Conservation (phyloP, 345 rosid species). For the Abelmoschus esculentus region DNA sequence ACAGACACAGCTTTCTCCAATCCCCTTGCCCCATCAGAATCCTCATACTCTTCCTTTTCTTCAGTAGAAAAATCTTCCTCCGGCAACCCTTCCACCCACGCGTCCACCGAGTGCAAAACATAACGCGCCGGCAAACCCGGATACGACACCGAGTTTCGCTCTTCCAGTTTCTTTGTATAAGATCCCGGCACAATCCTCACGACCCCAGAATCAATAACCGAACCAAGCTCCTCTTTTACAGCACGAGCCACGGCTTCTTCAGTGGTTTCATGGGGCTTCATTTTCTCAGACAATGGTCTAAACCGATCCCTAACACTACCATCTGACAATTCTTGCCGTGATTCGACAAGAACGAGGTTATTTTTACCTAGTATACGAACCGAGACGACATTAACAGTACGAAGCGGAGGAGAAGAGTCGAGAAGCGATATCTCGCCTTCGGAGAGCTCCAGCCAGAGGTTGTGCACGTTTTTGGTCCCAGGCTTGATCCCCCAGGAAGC, state of each 20-base stretch:
- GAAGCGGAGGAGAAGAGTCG: slow-evolving; percentile 68
- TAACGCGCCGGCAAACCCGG: slow-evolving; percentile 84
- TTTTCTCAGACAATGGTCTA: slow-evolving; percentile 81
- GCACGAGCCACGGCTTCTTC: slow-evolving; percentile 65
- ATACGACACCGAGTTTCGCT: slow-evolving; percentile 60
- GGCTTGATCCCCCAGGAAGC: slow-evolving; percentile 86
- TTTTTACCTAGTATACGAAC: slow-evolving; percentile 42
- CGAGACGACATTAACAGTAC: slow-evolving; percentile 62
- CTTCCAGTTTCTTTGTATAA: slow-evolving; percentile 54
- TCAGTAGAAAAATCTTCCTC: slow-evolving; percentile 67
- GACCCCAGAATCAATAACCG: slow-evolving; percentile 19
- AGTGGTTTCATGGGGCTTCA: slow-evolving; percentile 66
- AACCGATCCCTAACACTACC: slow-evolving; percentile 56
- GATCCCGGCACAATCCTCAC: slow-evolving; percentile 52
- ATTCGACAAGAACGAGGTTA: slow-evolving; percentile 47
- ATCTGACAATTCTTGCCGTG: slow-evolving; percentile 75
- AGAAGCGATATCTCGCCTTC: slow-evolving; percentile 69
- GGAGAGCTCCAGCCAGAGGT: slow-evolving; percentile 90
- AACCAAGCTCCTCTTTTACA: slow-evolving; percentile 77
- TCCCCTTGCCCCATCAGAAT: slow-evolving; percentile 27
- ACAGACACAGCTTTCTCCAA: slow-evolving; percentile 59
- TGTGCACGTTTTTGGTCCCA: slow-evolving; percentile 92
- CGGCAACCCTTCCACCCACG: slow-evolving; percentile 72
- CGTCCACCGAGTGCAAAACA: slow-evolving; percentile 61
- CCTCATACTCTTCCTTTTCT: slow-evolving; percentile 55